Evolutionary conservation across 2,329 filamentous ascomycete species (phyloP).

Genomic region (Paramyrothecium sp.): DNA sequence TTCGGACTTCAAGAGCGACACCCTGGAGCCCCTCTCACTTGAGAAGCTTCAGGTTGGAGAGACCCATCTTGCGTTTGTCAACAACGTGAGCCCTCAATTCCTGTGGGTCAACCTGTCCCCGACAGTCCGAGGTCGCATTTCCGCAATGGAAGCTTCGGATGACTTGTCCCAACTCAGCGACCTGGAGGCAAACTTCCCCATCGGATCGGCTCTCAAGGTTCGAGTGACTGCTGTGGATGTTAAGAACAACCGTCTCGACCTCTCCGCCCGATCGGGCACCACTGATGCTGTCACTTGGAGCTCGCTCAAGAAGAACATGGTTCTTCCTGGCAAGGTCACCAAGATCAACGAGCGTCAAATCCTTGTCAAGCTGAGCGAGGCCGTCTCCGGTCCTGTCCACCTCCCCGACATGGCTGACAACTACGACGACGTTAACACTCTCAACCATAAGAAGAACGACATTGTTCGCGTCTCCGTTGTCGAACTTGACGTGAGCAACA

Average conservation of each 20-base stretch:
- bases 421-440: conserved; percentile 75
- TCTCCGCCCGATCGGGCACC: conserved; percentile 66
- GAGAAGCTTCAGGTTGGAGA: conserved; percentile 72
- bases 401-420: conserved; percentile 84
- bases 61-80: conserved; percentile 79
- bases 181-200: conserved; percentile 75
- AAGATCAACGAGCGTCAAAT: conserved; percentile 83
- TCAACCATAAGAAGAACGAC: conserved; percentile 77
- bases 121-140: conserved; percentile 80
- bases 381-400: conserved; percentile 75
- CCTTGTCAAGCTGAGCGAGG: conserved; percentile 80
- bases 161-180: conserved; percentile 78
- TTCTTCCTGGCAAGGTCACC: conserved; percentile 80
- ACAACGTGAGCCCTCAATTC: conserved; percentile 77
- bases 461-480: conserved; percentile 85
- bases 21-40: conserved; percentile 58
- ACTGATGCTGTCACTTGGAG: conserved; percentile 59
- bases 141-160: conserved; percentile 80
- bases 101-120: conserved; percentile 92
- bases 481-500: conserved; percentile 78
- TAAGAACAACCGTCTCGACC: conserved; percentile 73
- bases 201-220: conserved; percentile 85
- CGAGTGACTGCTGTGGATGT: conserved; percentile 74
- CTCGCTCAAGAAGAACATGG: conserved; percentile 73
- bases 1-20: conserved; percentile 54